These are phyloP conservation scores for Karstenula rhodostoma DNA, from an alignment of 2,329 filamentous ascomycete genomes.

Conservation along the genomic window DNA sequence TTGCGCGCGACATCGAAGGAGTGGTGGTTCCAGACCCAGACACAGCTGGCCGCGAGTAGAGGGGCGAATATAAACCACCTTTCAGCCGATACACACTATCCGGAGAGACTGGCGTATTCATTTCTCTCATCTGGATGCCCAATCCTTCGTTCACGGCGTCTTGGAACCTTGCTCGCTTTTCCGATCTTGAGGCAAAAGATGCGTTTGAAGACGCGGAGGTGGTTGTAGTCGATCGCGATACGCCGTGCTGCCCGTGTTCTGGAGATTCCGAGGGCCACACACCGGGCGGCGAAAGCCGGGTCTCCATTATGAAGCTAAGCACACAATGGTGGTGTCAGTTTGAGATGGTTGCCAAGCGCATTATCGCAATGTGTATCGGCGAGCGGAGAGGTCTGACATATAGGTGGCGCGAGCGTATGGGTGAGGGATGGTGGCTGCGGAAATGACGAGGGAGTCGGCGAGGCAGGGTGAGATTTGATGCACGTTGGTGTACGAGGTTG, in stretches of 20 bases:
- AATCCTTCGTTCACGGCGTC: constrained; percentile 32
- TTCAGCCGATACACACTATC: constrained; percentile 30
- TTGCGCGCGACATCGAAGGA: constrained; percentile 30
- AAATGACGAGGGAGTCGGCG: constrained; percentile 11
- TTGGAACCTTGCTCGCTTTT: constrained; percentile 28
- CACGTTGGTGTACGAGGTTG: constrained; percentile 6
- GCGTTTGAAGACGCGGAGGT: constrained; percentile 29
- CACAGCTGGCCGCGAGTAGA: constrained; percentile 23
- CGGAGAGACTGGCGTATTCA: constrained; percentile 33
- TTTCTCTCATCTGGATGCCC: constrained; percentile 37
- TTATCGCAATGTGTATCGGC: constrained; percentile 12
- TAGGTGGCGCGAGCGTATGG: constrained; percentile 4
- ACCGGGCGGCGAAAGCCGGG: constrained; percentile 2
- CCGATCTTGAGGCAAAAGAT: constrained; percentile 16
- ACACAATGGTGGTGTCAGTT: constrained; percentile 3
- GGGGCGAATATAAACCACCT: constrained; percentile 28
- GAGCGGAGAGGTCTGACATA: constrained; percentile 10
- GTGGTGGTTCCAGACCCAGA: constrained; percentile 31
- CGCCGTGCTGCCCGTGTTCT: constrained; percentile 25
- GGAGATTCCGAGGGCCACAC: constrained; percentile 29
- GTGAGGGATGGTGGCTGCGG: constrained; percentile 3
- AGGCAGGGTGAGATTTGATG: constrained; percentile 16
- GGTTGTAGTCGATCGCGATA: constrained; percentile 20
- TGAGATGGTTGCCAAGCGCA: constrained; percentile 5
- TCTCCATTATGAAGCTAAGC: constrained; percentile 8